phyloP scores from a whole-genome alignment of 139 green algal species.

The Chlamydomonas schloesseri region DNA sequence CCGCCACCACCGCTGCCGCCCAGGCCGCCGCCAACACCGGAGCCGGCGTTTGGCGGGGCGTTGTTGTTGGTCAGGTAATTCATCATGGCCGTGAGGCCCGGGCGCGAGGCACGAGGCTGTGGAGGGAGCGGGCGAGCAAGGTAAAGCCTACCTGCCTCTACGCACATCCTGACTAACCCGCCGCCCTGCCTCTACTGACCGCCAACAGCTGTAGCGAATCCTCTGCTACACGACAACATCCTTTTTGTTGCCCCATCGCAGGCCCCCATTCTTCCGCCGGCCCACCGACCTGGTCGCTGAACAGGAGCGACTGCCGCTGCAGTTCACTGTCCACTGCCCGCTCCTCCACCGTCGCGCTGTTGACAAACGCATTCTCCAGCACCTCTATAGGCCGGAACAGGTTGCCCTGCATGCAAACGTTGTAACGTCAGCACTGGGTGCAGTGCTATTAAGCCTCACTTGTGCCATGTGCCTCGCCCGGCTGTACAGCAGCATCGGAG shows the following conservation, averaged over 20 bases:
- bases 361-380: conserved; percentile 12
- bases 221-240: too few relatives aligned
- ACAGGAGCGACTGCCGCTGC: conserved; percentile 21
- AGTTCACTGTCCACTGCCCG: conserved; percentile 34
- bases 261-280: too few relatives aligned
- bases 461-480: too few relatives aligned
- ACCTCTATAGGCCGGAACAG: conserved; percentile 28
- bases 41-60: not conserved
- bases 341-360: conserved; percentile 42
- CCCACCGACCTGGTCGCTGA: conserved; percentile 36
- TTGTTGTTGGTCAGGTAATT: conserved; percentile 1
- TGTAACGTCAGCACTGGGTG: too few relatives aligned
- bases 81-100: conserved; percentile 22
- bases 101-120: not conserved
- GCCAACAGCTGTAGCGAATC: too few relatives aligned
- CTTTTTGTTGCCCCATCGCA: too few relatives aligned
- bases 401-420: not conserved
- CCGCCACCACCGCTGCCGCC: not conserved
- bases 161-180: too few relatives aligned
- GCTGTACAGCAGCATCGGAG: too few relatives aligned
- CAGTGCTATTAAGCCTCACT: too few relatives aligned
- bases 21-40: not conserved
- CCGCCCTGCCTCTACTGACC: too few relatives aligned
- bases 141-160: not conserved
- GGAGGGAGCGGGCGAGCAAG: not conserved